Evolutionary conservation across 2,329 filamentous ascomycete species (phyloP).

Genomic region (Venturiaceae sp.): DNA sequence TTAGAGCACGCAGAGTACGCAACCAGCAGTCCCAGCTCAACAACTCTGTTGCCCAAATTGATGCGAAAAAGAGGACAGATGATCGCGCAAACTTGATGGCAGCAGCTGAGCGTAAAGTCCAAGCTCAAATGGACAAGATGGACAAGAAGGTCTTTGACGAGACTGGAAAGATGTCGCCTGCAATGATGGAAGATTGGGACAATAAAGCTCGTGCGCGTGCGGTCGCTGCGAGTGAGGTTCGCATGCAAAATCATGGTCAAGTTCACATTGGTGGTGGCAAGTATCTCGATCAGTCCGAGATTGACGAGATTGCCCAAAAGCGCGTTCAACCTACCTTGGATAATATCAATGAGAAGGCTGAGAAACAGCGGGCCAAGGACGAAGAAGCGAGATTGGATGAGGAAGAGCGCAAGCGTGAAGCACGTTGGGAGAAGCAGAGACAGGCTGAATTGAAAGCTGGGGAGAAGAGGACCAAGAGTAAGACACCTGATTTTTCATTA

Average conservation of each 20-base stretch:
- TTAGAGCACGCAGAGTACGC: constrained; percentile 62
- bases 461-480: constrained; percentile 46
- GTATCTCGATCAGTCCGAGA: constrained; percentile 66
- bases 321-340: constrained; percentile 76
- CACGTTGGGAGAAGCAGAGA: constrained; percentile 44
- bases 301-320: constrained; percentile 68
- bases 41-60: constrained; percentile 55
- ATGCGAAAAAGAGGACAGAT: constrained; percentile 61
- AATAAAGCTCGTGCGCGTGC: constrained; percentile 62
- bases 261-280: constrained; percentile 71
- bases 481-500: constrained; percentile 18
- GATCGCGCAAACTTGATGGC: constrained; percentile 70
- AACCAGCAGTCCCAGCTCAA: constrained; percentile 73
- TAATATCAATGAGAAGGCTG: constrained; percentile 72
- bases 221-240: constrained; percentile 51
- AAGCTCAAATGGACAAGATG: constrained; percentile 65
- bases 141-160: constrained; percentile 71
- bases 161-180: constrained; percentile 62
- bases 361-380: constrained; percentile 59
- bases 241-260: constrained; percentile 47
- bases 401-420: constrained; percentile 53
- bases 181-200: constrained; percentile 69
- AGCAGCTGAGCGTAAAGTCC: constrained; percentile 78
- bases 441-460: constrained; percentile 35
- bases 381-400: constrained; percentile 53